phyloP scores from a whole-genome alignment of 257 asterid genomes.

The Salvia rosmarinus region DNA sequence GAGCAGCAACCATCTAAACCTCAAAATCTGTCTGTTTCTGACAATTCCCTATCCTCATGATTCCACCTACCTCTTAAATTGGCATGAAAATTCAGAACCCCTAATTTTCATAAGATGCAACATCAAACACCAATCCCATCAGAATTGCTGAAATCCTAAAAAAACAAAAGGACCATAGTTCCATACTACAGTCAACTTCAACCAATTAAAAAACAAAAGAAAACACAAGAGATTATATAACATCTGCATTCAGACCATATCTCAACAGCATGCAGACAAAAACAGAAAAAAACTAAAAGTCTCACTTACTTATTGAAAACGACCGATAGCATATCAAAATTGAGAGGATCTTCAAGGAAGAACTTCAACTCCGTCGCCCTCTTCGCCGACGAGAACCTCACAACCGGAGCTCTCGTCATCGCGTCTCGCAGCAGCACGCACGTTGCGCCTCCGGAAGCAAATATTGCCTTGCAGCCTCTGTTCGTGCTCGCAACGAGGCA shows the following conservation, averaged over 20 bases:
- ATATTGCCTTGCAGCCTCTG: conserved; percentile 92
- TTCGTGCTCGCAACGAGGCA: conserved; percentile 92
- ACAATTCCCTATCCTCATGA: conserved; percentile 4
- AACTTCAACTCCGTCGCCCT: conserved; percentile 81
- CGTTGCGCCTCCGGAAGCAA: conserved; percentile 81
- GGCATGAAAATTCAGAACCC: background rate
- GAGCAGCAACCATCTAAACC: background rate
- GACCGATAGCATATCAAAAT: conserved; percentile 69
- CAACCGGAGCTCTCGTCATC: conserved; percentile 98
- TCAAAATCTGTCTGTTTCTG: conserved; percentile 27
- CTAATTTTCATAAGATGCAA: conserved; percentile 9
- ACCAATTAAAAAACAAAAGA: background rate
- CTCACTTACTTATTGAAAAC: conserved; percentile 83
- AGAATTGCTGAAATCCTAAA: conserved; percentile 14
- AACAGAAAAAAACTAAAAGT: background rate
- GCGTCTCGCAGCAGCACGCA: conserved; percentile 70
- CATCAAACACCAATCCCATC: conserved; percentile 38
- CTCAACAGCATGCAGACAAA: background rate
- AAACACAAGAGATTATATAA: conserved; percentile 12
- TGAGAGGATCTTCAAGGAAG: conserved; percentile 85
- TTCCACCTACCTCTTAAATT: background rate
- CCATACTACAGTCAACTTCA: conserved; percentile 17
- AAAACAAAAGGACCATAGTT: conserved; percentile 22
- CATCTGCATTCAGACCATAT: background rate
- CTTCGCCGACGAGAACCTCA: conserved; percentile 74